These are phyloP conservation scores for Symmetrospora coprosmae DNA, from an alignment of 768 basidiomycete species.

Conservation along the genomic window DNA sequence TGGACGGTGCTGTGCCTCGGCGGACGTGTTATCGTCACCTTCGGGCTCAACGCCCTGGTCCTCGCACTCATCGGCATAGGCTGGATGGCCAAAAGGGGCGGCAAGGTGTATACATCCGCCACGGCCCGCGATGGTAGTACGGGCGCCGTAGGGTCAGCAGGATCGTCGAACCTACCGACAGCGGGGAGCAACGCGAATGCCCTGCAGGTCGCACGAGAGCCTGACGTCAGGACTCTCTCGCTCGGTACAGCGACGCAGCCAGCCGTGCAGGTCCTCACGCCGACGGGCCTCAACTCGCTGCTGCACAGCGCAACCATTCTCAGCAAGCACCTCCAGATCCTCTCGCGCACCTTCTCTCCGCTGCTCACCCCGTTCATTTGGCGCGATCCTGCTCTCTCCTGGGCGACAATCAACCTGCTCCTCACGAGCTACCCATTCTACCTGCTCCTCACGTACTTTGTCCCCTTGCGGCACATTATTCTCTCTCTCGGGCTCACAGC, in stretches of 20 bases:
- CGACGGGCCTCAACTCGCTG: slow-evolving; percentile 25
- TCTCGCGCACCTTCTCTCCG: slow-evolving; percentile 25
- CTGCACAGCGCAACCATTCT: slow-evolving; percentile 20
- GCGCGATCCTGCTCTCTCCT: slow-evolving; percentile 23
- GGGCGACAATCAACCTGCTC: slow-evolving; percentile 29
- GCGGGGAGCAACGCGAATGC: too few relatives aligned
- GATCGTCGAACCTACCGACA: not conserved
- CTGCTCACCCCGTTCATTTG: slow-evolving; percentile 23
- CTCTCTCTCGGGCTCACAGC: slow-evolving; percentile 26
- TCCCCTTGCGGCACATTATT: slow-evolving; percentile 28
- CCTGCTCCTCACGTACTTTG: slow-evolving; percentile 26
- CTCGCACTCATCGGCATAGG: slow-evolving; percentile 2
- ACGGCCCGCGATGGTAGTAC: too few relatives aligned
- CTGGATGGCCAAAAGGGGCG: not conserved
- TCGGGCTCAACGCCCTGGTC: slow-evolving; percentile 25
- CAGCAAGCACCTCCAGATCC: slow-evolving; percentile 22
- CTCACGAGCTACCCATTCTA: slow-evolving; percentile 33
- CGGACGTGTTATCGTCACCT: slow-evolving; percentile 25
- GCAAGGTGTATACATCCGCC: not conserved
- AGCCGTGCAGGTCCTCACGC: slow-evolving; percentile 16
- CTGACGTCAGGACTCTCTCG: slow-evolving; percentile 6
- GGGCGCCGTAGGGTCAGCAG: not conserved
- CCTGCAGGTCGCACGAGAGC: not conserved
- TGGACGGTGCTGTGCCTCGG: slow-evolving; percentile 34
- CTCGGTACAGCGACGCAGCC: slow-evolving; percentile 1